phyloP scores from a whole-genome alignment of 768 basidiomycete genomes.

The Clitopilus hobsonii region DNA sequence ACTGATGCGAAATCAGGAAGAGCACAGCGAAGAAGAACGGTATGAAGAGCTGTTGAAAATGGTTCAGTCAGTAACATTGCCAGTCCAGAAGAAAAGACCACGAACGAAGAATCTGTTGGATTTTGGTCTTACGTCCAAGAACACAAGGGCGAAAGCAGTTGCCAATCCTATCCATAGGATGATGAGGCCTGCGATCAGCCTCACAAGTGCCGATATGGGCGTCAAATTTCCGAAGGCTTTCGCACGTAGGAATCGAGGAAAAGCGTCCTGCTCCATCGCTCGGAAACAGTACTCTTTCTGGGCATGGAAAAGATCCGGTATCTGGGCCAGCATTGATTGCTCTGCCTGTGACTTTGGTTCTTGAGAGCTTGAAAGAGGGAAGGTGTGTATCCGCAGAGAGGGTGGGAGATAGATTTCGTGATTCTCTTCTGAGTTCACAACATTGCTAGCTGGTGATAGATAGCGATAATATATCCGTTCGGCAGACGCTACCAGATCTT shows the following conservation, averaged over 20 bases:
- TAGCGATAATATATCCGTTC: conserved; percentile 97
- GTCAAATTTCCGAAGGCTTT: conserved; percentile 99
- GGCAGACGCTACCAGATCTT: conserved; percentile 87
- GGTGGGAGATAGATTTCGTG: conserved; percentile 98
- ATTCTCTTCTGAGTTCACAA: conserved; percentile 77
- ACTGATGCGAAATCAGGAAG: conserved; percentile 92
- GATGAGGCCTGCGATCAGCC: conserved; percentile 81
- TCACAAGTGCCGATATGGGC: conserved; percentile 81
- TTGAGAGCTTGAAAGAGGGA: conserved; percentile 74
- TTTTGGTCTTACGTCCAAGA: conserved; percentile 90
- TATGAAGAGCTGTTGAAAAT: conserved; percentile 75
- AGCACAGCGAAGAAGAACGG: conserved; percentile 89
- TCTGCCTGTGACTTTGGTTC: conserved; percentile 71
- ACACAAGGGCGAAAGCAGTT: conserved; percentile 85
- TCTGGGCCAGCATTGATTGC: conserved; percentile 73
- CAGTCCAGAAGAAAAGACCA: conserved; percentile 16
- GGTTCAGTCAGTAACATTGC: conserved; percentile 12
- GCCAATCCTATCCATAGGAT: conserved; percentile 95
- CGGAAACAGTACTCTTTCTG: conserved; percentile 98
- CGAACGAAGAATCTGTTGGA: conserved; percentile 92
- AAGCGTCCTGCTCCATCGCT: conserved; percentile 93
- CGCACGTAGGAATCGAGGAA: conserved; percentile 88
- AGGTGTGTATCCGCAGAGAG: conserved; percentile 83
- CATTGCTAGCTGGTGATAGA: conserved; percentile 76
- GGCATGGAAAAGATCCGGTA: conserved; percentile 94